Evolutionary conservation across 805 yeast genomes (phyloP).

Genomic region (Torulaspora maleeae): DNA sequence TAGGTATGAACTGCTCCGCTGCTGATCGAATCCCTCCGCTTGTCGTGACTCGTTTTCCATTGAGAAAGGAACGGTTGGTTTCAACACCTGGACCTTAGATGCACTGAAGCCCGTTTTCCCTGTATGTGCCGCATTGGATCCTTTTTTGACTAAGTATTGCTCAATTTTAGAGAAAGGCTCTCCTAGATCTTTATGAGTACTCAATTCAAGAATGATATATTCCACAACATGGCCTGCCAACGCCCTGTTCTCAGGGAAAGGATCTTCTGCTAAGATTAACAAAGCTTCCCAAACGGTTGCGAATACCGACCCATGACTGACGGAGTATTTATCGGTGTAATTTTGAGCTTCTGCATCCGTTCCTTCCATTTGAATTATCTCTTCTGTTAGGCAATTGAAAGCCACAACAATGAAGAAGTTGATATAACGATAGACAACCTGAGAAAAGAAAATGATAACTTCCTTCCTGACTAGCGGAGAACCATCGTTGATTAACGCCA

Average conservation of each 20-base stretch:
- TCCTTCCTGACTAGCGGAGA: slow-evolving; percentile 86
- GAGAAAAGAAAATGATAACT: slow-evolving; percentile 68
- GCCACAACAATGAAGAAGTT: slow-evolving; percentile 83
- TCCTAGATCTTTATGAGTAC: slow-evolving; percentile 50
- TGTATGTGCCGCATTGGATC: slow-evolving; percentile 19
- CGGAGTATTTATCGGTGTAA: slow-evolving; percentile 47
- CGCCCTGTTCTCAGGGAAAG: slow-evolving; percentile 72
- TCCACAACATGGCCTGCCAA: slow-evolving; percentile 74
- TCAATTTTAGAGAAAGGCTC: slow-evolving; percentile 64
- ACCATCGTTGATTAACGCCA: slow-evolving; percentile 76
- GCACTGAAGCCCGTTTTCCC: slow-evolving; percentile 15
- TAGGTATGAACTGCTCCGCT: neutral
- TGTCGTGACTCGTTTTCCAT: slow-evolving; percentile 7
- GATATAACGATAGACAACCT: slow-evolving; percentile 62
- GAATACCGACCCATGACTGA: slow-evolving; percentile 84
- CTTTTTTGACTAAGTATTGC: slow-evolving; percentile 52
- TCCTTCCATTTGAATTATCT: slow-evolving; percentile 55
- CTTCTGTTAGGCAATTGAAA: slow-evolving; percentile 77
- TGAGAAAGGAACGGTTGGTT: slow-evolving; percentile 15
- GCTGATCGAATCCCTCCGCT: slow-evolving; percentile 2
- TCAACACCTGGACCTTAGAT: slow-evolving; percentile 36
- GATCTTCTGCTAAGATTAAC: slow-evolving; percentile 77
- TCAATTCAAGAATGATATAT: slow-evolving; percentile 56
- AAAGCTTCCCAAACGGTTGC: slow-evolving; percentile 85
- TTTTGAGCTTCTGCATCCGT: slow-evolving; percentile 19